Conservation (phyloP, 2,329 filamentous ascomycete genomes). For the Zopfia rhizophila region DNA sequence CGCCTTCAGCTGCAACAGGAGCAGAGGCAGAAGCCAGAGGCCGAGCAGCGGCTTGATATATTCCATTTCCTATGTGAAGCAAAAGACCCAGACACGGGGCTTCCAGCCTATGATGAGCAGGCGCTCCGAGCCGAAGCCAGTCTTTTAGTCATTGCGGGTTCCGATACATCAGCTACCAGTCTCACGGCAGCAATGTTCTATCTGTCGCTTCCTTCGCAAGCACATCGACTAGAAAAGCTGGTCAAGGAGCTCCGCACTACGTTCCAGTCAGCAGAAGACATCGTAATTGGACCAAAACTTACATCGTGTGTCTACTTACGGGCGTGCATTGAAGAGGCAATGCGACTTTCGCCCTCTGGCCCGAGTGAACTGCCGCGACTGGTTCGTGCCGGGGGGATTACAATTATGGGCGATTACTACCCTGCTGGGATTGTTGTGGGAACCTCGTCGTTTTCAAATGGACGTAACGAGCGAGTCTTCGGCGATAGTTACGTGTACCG, state of each 20-base stretch:
- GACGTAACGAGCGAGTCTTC: conserved; percentile 22
- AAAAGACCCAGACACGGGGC: conserved; percentile 52
- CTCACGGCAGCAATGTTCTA: conserved; percentile 25
- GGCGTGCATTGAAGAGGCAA: conserved; percentile 25
- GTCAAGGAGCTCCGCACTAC: conserved; percentile 22
- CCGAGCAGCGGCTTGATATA: conserved; percentile 50
- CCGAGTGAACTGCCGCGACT: conserved; percentile 17
- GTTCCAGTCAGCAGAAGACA: conserved; percentile 20
- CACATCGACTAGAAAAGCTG: conserved; percentile 15
- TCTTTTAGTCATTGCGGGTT: conserved; percentile 26
- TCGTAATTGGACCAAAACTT: conserved; percentile 14
- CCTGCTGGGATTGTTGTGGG: conserved; percentile 26
- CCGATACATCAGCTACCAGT: conserved; percentile 23
- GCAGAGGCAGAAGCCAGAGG: conserved; percentile 27
- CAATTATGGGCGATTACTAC: conserved; percentile 21
- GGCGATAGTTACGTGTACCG: conserved; percentile 18
- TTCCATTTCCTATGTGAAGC: conserved; percentile 53
- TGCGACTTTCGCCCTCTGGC: conserved; percentile 15
- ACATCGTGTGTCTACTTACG: conserved; percentile 22
- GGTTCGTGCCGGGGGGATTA: conserved; percentile 22
- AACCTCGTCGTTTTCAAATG: conserved; percentile 18
- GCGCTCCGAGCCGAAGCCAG: conserved; percentile 46
- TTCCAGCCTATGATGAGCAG: conserved; percentile 38
- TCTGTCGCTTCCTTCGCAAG: conserved; percentile 16
- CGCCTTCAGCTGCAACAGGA: conserved; percentile 8